Base-by-base conservation (phyloP, 2,329 filamentous ascomycete species). In the Aspergillus sp. region DNA sequence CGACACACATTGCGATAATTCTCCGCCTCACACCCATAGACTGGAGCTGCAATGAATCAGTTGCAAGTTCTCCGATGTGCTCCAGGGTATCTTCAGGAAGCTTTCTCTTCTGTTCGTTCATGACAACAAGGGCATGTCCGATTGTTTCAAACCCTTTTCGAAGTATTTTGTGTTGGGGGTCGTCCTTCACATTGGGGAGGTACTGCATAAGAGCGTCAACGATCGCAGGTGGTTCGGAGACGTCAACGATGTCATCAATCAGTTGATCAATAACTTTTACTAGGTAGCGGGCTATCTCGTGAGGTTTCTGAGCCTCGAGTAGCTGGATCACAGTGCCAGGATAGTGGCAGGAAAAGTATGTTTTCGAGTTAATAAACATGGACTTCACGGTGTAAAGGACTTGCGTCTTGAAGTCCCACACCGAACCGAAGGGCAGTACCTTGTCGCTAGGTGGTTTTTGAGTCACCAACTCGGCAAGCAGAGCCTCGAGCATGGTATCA, bases 381-480 rank as follows among this genome's bases (percentile, higher is more conserved):
- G 15, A 48, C 17, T 48, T 48, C 44, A 48, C 44, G 5, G 44
- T 48, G 15, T 18, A 48, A 15, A 48, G 26, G 11, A 48, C 44
- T 17, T 48, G 44, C 3, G 73, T 76, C 55, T 78, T 78, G 47
- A 75, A 59, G 45, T 78, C 76, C 39, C 69, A 54, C 9, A 67
- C 57, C 18, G 64, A 60, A 32, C 60, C 59, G 15, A 62, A 52
- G 36, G 67, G 58, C 32, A 67, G 59, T 44, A 66, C 67, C 48
- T 68, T 70, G 32, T 70, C 70, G 5, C 68, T 64, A 22, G 65
- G 66, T 0, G 68, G 61, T 9, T 65, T 62, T 58, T 77, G 72
- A 6, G 78, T 63, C 59, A 77, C 72, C 13, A 79, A 62, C 41
- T 74, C 72, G 11, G 66, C 65, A 22, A 78, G 57, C 36, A 79